Evolutionary conservation across 345 rosid species (phyloP).

Genomic region (Eutrema yunnanense): DNA sequence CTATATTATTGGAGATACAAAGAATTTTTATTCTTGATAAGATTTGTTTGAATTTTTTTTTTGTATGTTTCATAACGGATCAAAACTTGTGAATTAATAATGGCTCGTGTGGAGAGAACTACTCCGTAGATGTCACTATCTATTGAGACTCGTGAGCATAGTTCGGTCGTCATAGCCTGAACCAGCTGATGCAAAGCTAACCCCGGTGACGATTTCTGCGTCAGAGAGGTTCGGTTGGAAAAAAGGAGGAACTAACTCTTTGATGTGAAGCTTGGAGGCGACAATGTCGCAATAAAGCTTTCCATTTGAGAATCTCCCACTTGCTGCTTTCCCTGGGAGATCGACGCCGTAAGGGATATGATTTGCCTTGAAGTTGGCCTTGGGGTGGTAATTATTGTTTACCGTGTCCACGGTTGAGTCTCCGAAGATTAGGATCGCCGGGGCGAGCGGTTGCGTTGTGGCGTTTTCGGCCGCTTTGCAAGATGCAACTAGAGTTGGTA

Average conservation of each 20-base stretch:
- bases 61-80: no score
- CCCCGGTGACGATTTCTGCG: not conserved
- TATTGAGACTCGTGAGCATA: not conserved
- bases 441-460: not conserved
- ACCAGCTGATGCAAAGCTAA: constrained; percentile 7
- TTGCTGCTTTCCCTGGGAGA: not conserved
- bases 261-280: not conserved
- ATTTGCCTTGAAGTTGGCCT: not conserved
- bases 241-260: constrained; percentile 8
- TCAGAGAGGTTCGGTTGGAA: not conserved
- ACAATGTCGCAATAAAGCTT: not conserved
- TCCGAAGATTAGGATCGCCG: constrained; percentile 5
- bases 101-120: no score
- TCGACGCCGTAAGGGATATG: constrained; percentile 11
- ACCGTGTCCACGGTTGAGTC: constrained; percentile 12
- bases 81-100: no score
- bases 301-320: constrained; percentile 13
- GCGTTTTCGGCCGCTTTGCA: not conserved
- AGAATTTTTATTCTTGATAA: no score
- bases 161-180: constrained; percentile 9
- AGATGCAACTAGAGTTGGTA: not conserved
- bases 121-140: no score
- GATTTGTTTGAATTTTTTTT: no score
- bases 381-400: constrained; percentile 5
- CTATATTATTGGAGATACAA: no score